Percentiles rank a stretch among this genome's conserved stretches.
Evolutionary conservation across 768 basidiomycete species (phyloP).

Genomic region (Russula lepida): DNA sequence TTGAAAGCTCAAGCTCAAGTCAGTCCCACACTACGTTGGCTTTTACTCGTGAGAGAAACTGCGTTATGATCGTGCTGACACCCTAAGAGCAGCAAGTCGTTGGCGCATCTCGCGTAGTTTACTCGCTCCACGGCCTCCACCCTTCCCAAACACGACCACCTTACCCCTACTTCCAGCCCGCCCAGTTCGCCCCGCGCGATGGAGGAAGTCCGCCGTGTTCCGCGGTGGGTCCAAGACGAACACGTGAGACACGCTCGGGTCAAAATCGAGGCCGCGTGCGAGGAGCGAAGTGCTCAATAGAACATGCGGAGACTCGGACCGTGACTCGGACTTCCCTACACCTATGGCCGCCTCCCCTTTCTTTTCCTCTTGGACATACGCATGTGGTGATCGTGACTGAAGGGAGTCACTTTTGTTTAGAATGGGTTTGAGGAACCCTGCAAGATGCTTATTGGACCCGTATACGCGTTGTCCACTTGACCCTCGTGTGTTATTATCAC

Average conservation of each 20-base stretch:
- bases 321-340: neutral
- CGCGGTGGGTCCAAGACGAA: conserved; percentile 84
- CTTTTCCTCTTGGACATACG: neutral
- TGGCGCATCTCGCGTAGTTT: conserved; percentile 19
- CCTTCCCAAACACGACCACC: conserved; percentile 71
- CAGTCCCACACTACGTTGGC: no score
- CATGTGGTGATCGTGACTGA: neutral
- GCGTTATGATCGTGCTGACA: neutral
- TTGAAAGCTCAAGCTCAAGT: neutral
- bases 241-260: conserved; percentile 69
- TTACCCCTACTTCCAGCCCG: conserved; percentile 62
- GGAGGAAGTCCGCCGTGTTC: conserved; percentile 87
- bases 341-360: neutral
- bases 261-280: conserved; percentile 85
- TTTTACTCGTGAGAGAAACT: no score
- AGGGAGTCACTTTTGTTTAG: conserved; percentile 29
- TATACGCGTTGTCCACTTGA: neutral
- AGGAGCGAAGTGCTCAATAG: conserved; percentile 87
- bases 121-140: conserved; percentile 52
- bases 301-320: conserved; percentile 45
- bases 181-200: conserved; percentile 80
- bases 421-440: conserved; percentile 17
- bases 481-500: neutral
- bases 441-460: conserved; percentile 18
- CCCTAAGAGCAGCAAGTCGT: conserved; percentile 1